These are phyloP conservation scores for Inga laurina DNA, from an alignment of 306 rosid genomes.

Conservation along the genomic window DNA sequence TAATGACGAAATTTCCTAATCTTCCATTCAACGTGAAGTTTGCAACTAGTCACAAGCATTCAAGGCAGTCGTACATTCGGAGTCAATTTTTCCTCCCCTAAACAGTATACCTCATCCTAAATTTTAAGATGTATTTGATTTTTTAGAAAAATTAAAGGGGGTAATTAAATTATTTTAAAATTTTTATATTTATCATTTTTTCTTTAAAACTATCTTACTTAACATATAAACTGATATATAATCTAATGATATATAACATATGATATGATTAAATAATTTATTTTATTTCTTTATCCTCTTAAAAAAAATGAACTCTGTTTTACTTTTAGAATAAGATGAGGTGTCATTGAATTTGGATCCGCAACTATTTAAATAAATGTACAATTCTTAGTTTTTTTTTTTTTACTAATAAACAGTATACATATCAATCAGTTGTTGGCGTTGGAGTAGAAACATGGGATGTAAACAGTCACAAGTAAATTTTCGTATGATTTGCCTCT, in stretches of 20 bases:
- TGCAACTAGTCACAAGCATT: constrained; percentile 1
- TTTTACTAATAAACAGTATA: too few species aligned
- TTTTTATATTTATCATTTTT: too few species aligned
- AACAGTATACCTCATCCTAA: too few species aligned
- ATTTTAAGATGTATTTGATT: too few species aligned
- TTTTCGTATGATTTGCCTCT: neutral
- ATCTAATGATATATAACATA: too few species aligned
- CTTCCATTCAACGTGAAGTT: constrained; percentile 51
- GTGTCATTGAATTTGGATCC: neutral
- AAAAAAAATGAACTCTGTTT: neutral
- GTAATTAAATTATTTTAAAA: too few species aligned
- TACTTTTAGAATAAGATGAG: too few species aligned
- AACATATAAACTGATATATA: too few species aligned
- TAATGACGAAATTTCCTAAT: constrained; percentile 47
- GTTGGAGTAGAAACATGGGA: neutral
- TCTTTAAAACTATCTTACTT: too few species aligned
- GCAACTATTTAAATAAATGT: neutral
- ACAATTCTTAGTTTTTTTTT: neutral
- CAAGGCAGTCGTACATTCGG: constrained; percentile 30
- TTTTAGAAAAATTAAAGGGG: too few species aligned
- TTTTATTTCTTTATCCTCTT: too few species aligned
- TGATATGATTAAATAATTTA: too few species aligned
- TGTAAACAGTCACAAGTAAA: neutral
- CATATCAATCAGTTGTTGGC: neutral
- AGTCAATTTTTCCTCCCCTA: neutral